Conservation (phyloP, 1,284 basidiomycete species). For the Apiotrichum porosum region DNA sequence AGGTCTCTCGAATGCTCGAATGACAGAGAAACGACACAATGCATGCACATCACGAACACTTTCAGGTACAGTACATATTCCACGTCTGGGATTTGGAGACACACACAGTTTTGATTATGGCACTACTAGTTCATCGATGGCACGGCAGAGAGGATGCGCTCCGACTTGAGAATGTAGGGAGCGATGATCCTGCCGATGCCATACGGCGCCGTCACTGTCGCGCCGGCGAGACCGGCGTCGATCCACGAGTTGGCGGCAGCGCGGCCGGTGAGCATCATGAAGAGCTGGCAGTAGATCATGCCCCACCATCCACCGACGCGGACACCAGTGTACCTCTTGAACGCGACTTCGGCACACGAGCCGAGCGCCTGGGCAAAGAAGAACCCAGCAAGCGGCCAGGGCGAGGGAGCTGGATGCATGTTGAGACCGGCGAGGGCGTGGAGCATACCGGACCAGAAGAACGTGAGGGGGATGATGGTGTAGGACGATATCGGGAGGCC, state of each 20-base stretch:
- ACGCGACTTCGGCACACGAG: constrained; percentile 31
- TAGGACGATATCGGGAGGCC: constrained; percentile 19
- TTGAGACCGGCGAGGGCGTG: constrained; percentile 36
- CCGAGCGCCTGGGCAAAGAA: constrained; percentile 37
- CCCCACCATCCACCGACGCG: constrained; percentile 34
- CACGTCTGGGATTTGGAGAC: too few species aligned
- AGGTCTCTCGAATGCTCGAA: too few species aligned
- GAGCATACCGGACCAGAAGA: constrained; percentile 33
- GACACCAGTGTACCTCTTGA: constrained; percentile 30
- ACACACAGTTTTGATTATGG: too few species aligned
- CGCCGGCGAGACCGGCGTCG: constrained; percentile 15
- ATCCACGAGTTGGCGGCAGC: constrained; percentile 27
- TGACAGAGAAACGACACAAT: too few species aligned
- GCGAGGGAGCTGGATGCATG: constrained; percentile 31
- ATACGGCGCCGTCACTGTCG: too few species aligned
- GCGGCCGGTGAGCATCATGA: constrained; percentile 21
- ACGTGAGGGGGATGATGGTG: constrained; percentile 25
- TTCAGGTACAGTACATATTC: too few species aligned
- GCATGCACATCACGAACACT: too few species aligned
- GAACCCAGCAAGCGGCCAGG: constrained; percentile 22
- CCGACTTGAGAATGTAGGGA: too few species aligned
- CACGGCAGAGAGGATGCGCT: too few species aligned
- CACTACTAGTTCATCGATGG: too few species aligned
- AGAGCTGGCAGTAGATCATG: constrained; percentile 35
- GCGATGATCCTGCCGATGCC: too few species aligned